Conservation (phyloP, 1,284 basidiomycete species). For the Anthracocystis panici-leucophaei region DNA sequence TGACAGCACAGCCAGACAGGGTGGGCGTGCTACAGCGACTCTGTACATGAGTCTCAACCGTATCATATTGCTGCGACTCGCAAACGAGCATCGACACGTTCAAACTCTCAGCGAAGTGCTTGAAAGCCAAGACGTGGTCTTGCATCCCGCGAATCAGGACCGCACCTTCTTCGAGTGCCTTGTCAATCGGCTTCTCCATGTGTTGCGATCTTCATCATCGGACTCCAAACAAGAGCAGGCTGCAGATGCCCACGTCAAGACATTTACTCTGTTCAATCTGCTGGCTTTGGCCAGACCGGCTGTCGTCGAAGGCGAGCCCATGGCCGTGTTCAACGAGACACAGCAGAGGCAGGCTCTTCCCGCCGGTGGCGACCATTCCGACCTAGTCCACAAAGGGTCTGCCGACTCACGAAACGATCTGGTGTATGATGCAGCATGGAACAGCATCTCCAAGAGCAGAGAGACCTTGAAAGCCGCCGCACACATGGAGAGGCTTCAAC, state of each 20-base stretch:
- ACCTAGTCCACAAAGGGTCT: neutral
- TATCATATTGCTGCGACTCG: conserved; percentile 46
- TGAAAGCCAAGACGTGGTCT: conserved; percentile 41
- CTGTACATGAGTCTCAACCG: conserved; percentile 55
- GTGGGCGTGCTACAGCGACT: conserved; percentile 11
- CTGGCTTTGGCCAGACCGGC: conserved; percentile 41
- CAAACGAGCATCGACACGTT: conserved; percentile 9
- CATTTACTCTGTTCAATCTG: conserved; percentile 48
- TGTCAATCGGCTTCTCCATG: conserved; percentile 38
- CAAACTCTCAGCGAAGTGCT: conserved; percentile 34
- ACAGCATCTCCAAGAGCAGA: conserved; percentile 42
- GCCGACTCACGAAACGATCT: neutral
- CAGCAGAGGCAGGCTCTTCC: conserved; percentile 16
- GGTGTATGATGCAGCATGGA: conserved; percentile 40
- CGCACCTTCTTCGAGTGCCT: conserved; percentile 54
- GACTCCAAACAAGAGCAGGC: neutral
- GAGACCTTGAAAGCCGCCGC: conserved; percentile 54
- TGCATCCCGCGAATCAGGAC: conserved; percentile 49
- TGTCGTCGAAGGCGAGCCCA: conserved; percentile 36
- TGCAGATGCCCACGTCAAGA: conserved; percentile 20
- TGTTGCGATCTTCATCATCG: conserved; percentile 2
- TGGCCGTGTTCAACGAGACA: conserved; percentile 23
- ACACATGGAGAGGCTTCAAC: conserved; percentile 55
- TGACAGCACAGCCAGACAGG: conserved; percentile 5
- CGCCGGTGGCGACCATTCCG: neutral